These are phyloP conservation scores for Nothophytophthora sp. DNA, from an alignment of 352 stramenopile genomes.

Conservation along the genomic window DNA sequence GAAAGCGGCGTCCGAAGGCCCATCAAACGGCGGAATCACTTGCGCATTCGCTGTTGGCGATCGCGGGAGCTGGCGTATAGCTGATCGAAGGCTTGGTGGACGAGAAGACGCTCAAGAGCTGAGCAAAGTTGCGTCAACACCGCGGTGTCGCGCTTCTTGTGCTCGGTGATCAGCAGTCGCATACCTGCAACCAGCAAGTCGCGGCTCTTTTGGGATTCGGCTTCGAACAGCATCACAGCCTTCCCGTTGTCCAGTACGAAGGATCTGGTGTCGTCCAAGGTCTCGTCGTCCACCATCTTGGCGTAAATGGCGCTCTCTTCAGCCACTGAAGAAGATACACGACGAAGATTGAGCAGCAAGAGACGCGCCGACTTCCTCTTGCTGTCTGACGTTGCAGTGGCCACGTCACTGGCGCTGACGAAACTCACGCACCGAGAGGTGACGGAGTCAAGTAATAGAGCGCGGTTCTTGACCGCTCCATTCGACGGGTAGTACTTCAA, in stretches of 20 bases:
- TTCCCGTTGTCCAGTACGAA: conserved; percentile 74
- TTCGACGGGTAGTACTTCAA: conserved; percentile 59
- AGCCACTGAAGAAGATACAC: conserved; percentile 31
- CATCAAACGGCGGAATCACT: conserved; percentile 9
- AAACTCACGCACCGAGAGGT: conserved; percentile 61
- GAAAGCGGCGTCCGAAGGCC: conserved; percentile 14
- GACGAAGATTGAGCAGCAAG: conserved; percentile 57
- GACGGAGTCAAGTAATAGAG: conserved; percentile 34
- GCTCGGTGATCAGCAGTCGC: conserved; percentile 59
- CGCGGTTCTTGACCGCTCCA: conserved; percentile 47
- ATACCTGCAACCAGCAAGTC: conserved; percentile 70
- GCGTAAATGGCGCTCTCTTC: conserved; percentile 33
- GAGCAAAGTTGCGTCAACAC: conserved; percentile 37
- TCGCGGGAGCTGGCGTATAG: conserved; percentile 10
- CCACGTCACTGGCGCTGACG: conserved; percentile 30
- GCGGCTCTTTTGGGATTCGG: conserved; percentile 62
- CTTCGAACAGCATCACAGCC: conserved; percentile 56
- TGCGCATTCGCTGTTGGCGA: conserved; percentile 18
- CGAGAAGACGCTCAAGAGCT: conserved; percentile 10
- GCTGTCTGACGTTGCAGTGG: conserved; percentile 15
- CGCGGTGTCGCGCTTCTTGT: conserved; percentile 47
- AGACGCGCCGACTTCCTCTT: conserved; percentile 61
- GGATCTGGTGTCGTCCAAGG: conserved; percentile 15
- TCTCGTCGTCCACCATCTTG: conserved; percentile 26
- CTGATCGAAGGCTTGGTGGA: conserved; percentile 12